A percentile compares a stretch with the other conserved stretches of the same genome.
These are phyloP conservation scores for Eucalyptus camaldulensis DNA, from an alignment of 345 rosid species.

Conservation along the genomic window DNA sequence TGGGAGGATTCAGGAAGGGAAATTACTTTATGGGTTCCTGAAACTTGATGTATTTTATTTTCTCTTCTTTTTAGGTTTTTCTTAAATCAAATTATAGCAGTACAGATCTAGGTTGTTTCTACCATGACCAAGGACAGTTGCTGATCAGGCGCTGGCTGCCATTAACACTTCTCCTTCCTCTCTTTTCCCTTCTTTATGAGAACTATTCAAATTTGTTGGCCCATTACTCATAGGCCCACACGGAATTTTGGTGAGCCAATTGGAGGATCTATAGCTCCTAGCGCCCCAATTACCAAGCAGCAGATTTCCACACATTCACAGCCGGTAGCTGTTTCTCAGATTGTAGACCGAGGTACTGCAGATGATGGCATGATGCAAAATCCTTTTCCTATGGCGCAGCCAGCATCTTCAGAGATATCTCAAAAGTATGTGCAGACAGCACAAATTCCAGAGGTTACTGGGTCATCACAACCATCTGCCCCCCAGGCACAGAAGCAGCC, in stretches of 20 bases:
- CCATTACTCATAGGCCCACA: constrained; percentile 22
- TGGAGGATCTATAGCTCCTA: constrained; percentile 24
- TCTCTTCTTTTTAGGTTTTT: not conserved
- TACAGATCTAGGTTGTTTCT: not conserved
- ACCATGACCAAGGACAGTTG: not conserved
- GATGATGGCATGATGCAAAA: constrained; percentile 22
- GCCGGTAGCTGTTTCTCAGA: constrained; percentile 24
- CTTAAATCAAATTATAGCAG: not conserved
- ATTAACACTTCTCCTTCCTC: not conserved
- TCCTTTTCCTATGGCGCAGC: constrained; percentile 19
- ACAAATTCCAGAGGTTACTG: constrained; percentile 19
- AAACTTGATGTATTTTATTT: not conserved
- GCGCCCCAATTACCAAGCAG: constrained; percentile 33
- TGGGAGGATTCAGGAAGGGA: not conserved
- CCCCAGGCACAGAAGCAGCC: constrained; percentile 23
- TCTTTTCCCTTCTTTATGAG: not conserved
- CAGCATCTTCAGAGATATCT: not conserved
- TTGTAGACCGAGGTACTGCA: constrained; percentile 21
- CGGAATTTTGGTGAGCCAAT: constrained; percentile 15
- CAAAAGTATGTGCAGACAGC: not conserved
- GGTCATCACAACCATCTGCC: constrained; percentile 18
- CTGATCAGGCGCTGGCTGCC: not conserved
- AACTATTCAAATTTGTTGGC: not conserved
- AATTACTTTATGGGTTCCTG: not conserved
- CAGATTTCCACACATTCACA: constrained; percentile 25